Evolutionary conservation across 805 yeast genomes (phyloP), one percentile per base, ranked within the genome.

Genomic region (Wickerhamiella sergipiensis): DNA sequence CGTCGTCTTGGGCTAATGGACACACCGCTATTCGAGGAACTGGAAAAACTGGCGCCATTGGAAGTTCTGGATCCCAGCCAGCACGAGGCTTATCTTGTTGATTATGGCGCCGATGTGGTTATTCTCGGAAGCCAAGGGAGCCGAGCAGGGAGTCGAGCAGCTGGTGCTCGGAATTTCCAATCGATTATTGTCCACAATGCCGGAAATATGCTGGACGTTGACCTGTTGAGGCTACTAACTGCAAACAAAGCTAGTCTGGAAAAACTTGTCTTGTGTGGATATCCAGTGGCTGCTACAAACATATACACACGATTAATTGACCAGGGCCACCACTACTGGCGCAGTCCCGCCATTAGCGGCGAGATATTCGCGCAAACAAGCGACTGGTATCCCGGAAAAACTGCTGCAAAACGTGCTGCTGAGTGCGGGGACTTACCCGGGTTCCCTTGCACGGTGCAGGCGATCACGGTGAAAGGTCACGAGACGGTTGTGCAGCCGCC

Each of bases 151-250:
- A 24, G 8, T n/a, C n/a, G 26, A 24, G 26, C 26, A 24, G 26
- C 26, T 8, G 8, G 8, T 24, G 38, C n/a, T 6, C 38, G 56
- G 46, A 57, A 52, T 46, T 57, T 62, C 53, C 50, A 57, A 21
- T 47, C 65, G 5, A 47, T 61, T 13, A 55, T 73, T 1, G 33
- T 70, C 1, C 51, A 59, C 23, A 73, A 71, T 33, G 67, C 73
- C 0, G 62, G 65, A 0, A 58, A 57, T 47, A 44, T 70, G 17
- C 57, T 63, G 8, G 67, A 63, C 15, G 19, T 17, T n/a, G 5
- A 15, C 4, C 19, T 36, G 31, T 38, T 63, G 21, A 73, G 71
- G 49, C 56, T 66, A 1, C 42, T 68, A 15, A 5, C n/a, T 15
- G 2, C 24, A n/a, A 23, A 21, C 12, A 22, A 43, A 12, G 9